Base-by-base conservation (phyloP, 2,329 filamentous ascomycete species). In the Mollisia scopiformis region DNA sequence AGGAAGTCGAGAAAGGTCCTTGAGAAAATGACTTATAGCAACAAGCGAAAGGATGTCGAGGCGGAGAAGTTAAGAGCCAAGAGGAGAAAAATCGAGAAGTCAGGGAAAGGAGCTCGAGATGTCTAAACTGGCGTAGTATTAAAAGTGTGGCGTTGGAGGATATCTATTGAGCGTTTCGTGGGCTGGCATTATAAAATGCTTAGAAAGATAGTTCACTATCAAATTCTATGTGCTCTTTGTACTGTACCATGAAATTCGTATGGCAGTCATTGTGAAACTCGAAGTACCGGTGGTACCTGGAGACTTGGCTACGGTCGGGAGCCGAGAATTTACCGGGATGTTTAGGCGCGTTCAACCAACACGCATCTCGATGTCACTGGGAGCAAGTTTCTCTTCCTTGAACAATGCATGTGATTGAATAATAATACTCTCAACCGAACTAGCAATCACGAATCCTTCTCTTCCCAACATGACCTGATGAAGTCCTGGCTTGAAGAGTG, bases 1-100 rank as follows among this genome's bases (percentile, higher is more conserved):
- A 91, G 96, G 77, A 95, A 96, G 86, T 99, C 98, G 88, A 85
- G 95, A 72, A 97, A 97, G 87, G 81, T 97, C 72, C 90, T 94
- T 68, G 95, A 98, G 82, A 95, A 97, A 82, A 99, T 99, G 92
- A 84, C 93, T 73, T 96, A 96, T 78, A 93, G 88, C 64, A 97
- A 97, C 78, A 93, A 89, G 79, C 93, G 95, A 84, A 91, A 92
- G 82, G 94, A 94, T 68, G 90, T 88, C 27, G 92, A 97, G 80
- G 91, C 94, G 51, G 90, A 94, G 80, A 91, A 89, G 79, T 79
- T 99, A 75, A 85, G 93, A 69, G 85, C 84, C 59, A 99, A 99
- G 89, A 88, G 92, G 77, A 91, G 95, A 79, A 96, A 88, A 84
- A 77, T 97, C 63, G 95, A 98, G 79, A 93, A 73, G 31, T 10